These are phyloP conservation scores for Dalechampia spathulata DNA, from an alignment of 441 rosid species.

Conservation along the genomic window DNA sequence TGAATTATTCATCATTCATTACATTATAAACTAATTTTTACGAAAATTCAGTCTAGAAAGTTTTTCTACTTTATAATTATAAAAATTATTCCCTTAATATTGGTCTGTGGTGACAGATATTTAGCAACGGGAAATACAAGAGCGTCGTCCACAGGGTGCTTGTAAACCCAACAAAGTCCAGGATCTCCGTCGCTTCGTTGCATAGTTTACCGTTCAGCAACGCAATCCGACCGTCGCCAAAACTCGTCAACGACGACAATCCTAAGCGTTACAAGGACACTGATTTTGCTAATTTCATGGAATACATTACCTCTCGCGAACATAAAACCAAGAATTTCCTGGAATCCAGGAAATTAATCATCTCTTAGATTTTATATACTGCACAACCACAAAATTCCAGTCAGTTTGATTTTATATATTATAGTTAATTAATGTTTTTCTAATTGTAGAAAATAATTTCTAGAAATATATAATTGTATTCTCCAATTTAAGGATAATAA, in stretches of 20 bases:
- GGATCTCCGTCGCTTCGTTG: conserved; percentile 60
- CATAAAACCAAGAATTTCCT: conserved; percentile 56
- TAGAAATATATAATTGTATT: too few relatives aligned
- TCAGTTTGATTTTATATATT: not conserved
- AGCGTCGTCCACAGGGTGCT: conserved; percentile 69
- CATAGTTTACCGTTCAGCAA: conserved; percentile 46
- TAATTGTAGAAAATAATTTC: too few relatives aligned
- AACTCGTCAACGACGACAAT: conserved; percentile 32
- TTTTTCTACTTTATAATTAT: too few relatives aligned
- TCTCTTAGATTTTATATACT: too few relatives aligned
- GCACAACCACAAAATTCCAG: too few relatives aligned
- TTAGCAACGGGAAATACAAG: conserved; percentile 73
- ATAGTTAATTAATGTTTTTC: too few relatives aligned
- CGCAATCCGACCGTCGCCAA: conserved; percentile 40
- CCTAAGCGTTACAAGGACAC: conserved; percentile 50
- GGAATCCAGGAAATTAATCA: conserved; percentile 44
- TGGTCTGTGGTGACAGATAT: conserved; percentile 31
- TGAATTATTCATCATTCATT: too few relatives aligned
- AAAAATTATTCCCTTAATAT: too few relatives aligned
- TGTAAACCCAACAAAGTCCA: conserved; percentile 41
- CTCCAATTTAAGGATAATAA: too few relatives aligned
- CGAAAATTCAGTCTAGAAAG: too few relatives aligned
- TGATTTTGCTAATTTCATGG: conserved; percentile 51
- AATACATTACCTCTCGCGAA: conserved; percentile 44
- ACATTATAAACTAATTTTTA: too few relatives aligned